These are phyloP conservation scores for Fonsecaea erecta DNA, from an alignment of 2,329 filamentous ascomycete species.

Conservation along the genomic window DNA sequence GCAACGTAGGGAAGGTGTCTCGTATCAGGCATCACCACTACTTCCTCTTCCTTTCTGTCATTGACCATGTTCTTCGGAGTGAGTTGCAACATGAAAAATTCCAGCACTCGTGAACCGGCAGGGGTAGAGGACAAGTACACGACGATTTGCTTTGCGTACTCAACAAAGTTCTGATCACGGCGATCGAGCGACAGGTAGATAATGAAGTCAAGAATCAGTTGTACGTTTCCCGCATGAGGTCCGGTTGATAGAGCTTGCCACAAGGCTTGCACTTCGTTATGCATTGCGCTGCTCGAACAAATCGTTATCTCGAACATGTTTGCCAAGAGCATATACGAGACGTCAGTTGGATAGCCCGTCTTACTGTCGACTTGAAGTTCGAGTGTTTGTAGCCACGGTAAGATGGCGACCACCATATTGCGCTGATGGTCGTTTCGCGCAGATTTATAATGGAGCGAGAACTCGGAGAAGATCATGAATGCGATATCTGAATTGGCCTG, in stretches of 20 bases:
- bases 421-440: conserved; percentile 81
- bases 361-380: conserved; percentile 91
- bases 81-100: conserved; percentile 89
- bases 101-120: conserved; percentile 87
- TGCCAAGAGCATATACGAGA: conserved; percentile 91
- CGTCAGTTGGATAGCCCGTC: conserved; percentile 78
- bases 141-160: conserved; percentile 97
- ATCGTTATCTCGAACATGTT: conserved; percentile 97
- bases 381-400: conserved; percentile 95
- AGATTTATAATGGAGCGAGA: conserved; percentile 89
- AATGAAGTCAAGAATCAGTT: conserved; percentile 93
- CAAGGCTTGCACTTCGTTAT: conserved; percentile 95
- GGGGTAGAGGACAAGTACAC: conserved; percentile 89
- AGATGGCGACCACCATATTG: conserved; percentile 89
- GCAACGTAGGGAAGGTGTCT: conserved; percentile 84
- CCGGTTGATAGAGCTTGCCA: conserved; percentile 97
- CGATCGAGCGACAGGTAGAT: conserved; percentile 91
- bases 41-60: conserved; percentile 74
- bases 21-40: conserved; percentile 65
- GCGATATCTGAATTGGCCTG: conserved; percentile 87
- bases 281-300: conserved; percentile 81
- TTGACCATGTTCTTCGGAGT: conserved; percentile 97
- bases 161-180: conserved; percentile 95
- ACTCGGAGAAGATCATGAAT: conserved; percentile 94
- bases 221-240: conserved; percentile 89